These are phyloP conservation scores for Rhizoctonia solani DNA, from an alignment of 1,284 basidiomycete genomes.

Conservation along the genomic window DNA sequence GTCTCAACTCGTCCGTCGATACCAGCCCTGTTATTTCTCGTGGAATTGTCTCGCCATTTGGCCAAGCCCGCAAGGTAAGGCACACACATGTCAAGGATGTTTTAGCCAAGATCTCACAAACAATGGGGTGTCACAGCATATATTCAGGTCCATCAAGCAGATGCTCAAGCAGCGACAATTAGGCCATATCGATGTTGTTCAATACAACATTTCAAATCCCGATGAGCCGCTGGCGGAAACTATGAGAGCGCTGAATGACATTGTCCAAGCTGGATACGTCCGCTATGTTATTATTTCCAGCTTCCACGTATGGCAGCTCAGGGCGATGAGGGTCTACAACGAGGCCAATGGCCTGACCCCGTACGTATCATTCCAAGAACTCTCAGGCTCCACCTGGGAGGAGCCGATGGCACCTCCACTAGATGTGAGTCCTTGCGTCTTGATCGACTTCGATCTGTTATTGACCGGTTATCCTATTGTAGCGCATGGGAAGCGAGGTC, in stretches of 20 bases:
- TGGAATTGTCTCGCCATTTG: background rate
- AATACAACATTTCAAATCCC: slow-evolving; percentile 7
- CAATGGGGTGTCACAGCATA: background rate
- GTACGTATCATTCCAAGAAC: slow-evolving; percentile 5
- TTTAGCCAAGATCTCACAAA: background rate
- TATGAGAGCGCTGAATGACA: slow-evolving; percentile 20
- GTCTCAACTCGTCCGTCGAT: background rate
- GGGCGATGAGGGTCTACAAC: slow-evolving; percentile 14
- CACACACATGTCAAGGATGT: background rate
- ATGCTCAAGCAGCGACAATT: slow-evolving; percentile 12
- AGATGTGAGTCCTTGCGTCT: background rate
- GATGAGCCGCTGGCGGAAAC: slow-evolving; percentile 23
- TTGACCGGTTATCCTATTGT: background rate
- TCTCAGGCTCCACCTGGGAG: background rate
- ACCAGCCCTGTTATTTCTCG: background rate
- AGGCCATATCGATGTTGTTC: slow-evolving; percentile 17
- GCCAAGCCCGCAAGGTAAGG: background rate
- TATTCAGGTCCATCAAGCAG: slow-evolving; percentile 22
- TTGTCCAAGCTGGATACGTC: slow-evolving; percentile 21
- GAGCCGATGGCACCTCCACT: background rate
- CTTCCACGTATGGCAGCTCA: slow-evolving; percentile 18
- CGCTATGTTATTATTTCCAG: slow-evolving; percentile 23
- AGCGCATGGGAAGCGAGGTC: background rate
- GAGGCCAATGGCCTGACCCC: slow-evolving; percentile 11
- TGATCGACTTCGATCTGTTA: background rate